A percentile compares a stretch with the other conserved stretches of the same genome.
Evolutionary conservation across 495 filamentous ascomycete species (phyloP).

Genomic region (Talaromyces proteolyticus): DNA sequence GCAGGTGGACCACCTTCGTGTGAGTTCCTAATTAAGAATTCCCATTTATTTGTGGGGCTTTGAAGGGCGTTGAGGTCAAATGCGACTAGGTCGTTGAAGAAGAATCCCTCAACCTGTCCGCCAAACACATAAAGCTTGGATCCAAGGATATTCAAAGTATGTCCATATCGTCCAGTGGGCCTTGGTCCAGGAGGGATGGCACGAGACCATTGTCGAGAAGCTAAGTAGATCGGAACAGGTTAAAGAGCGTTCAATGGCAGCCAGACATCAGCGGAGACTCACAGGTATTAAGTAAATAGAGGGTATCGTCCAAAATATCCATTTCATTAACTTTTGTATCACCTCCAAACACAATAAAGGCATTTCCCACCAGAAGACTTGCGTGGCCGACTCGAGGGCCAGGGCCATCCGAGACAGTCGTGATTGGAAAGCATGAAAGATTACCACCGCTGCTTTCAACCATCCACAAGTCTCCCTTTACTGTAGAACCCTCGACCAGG

Average conservation of each 20-base stretch:
- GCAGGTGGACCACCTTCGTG: constrained; percentile 59
- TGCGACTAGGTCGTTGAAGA: constrained; percentile 96
- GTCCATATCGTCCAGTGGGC: constrained; percentile 89
- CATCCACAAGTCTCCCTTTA: constrained; percentile 97
- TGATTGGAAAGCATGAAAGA: constrained; percentile 85
- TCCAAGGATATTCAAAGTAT: constrained; percentile 91
- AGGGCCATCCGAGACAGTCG: constrained; percentile 87
- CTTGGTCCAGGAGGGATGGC: constrained; percentile 77
- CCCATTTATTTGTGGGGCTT: constrained; percentile 84
- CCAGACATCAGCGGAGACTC: constrained; percentile 26
- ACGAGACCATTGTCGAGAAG: constrained; percentile 96
- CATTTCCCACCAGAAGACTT: constrained; percentile 92
- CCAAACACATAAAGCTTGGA: constrained; percentile 97
- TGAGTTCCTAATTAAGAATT: constrained; percentile 74
- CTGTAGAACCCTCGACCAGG: constrained; percentile 84
- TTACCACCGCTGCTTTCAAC: constrained; percentile 80
- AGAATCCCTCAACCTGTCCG: constrained; percentile 93
- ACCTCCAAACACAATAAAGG: constrained; percentile 98
- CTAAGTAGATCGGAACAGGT: constrained; percentile 34
- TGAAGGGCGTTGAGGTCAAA: constrained; percentile 95
- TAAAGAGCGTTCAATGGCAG: constrained; percentile 3
- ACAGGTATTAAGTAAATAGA: constrained; percentile 98
- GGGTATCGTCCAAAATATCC: constrained; percentile 86
- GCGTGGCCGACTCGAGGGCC: constrained; percentile 94
- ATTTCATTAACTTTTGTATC: constrained; percentile 95